phyloP scores from a whole-genome alignment of 768 basidiomycete species.

The Infundibulicybe gibba region DNA sequence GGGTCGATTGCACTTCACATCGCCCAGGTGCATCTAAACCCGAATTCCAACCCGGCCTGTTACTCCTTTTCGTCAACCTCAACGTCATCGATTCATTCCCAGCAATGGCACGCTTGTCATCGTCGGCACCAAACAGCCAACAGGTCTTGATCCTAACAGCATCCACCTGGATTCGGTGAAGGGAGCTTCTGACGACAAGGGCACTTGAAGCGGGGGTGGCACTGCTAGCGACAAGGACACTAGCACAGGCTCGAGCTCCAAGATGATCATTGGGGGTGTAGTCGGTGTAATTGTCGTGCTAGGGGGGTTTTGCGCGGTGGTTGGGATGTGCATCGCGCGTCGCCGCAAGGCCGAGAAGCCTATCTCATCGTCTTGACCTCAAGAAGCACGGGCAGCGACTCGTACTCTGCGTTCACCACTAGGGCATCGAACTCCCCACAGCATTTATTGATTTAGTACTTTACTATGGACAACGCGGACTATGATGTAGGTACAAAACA shows the following conservation, averaged over 20 bases:
- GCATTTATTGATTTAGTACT: too few relatives aligned
- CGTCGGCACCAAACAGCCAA: slow-evolving; percentile 68
- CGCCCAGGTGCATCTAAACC: slow-evolving; percentile 77
- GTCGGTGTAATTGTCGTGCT: slow-evolving; percentile 46
- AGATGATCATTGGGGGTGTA: slow-evolving; percentile 40
- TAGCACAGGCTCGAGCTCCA: slow-evolving; percentile 24
- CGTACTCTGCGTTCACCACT: slow-evolving; percentile 71
- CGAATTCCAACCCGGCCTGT: slow-evolving; percentile 92
- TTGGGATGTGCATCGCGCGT: slow-evolving; percentile 44
- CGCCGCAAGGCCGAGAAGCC: slow-evolving; percentile 39
- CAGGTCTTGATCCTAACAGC: slow-evolving; percentile 39
- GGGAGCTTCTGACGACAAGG: slow-evolving; percentile 24
- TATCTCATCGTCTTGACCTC: slow-evolving; percentile 12
- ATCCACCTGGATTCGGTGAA: slow-evolving; percentile 38
- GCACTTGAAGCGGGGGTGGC: slow-evolving; percentile 7
- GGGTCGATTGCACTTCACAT: slow-evolving; percentile 78
- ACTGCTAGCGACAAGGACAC: slow-evolving; percentile 4
- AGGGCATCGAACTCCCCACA: slow-evolving; percentile 49
- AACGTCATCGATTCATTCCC: slow-evolving; percentile 84
- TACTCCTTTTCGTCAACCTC: slow-evolving; percentile 76
- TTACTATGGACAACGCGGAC: too few relatives aligned
- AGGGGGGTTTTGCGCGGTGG: slow-evolving; percentile 40
- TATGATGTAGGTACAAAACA: too few relatives aligned
- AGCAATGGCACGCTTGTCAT: slow-evolving; percentile 74
- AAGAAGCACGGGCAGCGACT: slow-evolving; percentile 28